Conservation (phyloP, 2,329 filamentous ascomycete species). For the Fusarium annulatum region DNA sequence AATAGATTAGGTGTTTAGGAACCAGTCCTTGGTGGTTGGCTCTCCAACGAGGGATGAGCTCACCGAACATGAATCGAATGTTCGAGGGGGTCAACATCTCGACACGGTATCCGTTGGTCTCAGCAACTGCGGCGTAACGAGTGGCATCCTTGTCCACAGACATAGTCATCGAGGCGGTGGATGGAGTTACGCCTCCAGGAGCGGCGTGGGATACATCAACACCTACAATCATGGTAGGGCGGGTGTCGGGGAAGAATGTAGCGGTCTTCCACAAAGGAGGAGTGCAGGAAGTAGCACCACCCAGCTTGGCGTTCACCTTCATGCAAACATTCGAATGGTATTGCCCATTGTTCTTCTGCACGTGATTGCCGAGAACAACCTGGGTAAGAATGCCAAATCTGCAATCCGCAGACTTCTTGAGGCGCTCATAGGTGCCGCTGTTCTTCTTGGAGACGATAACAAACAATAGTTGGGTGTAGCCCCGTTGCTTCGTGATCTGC, state of each 20-base stretch:
- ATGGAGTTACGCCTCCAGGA: constrained; percentile 73
- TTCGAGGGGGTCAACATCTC: constrained; percentile 81
- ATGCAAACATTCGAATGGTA: constrained; percentile 95
- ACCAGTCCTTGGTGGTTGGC: constrained; percentile 55
- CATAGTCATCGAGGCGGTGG: constrained; percentile 88
- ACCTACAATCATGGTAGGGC: constrained; percentile 84
- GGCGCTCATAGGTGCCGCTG: constrained; percentile 77
- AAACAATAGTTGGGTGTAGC: constrained; percentile 79
- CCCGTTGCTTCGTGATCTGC: constrained; percentile 64
- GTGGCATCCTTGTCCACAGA: constrained; percentile 77
- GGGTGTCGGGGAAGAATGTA: constrained; percentile 54
- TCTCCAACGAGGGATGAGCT: constrained; percentile 74
- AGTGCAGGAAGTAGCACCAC: constrained; percentile 75
- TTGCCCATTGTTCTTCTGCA: constrained; percentile 76
- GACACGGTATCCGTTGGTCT: constrained; percentile 84
- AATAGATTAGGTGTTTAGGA: constrained; percentile 86
- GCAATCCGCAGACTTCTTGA: constrained; percentile 92
- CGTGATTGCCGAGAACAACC: constrained; percentile 78
- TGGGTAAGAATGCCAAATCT: constrained; percentile 87
- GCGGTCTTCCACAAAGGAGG: constrained; percentile 49
- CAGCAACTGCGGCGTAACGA: constrained; percentile 81
- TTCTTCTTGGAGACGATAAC: constrained; percentile 81
- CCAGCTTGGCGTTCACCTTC: constrained; percentile 97
- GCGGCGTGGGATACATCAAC: constrained; percentile 89
- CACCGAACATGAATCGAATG: constrained; percentile 72